Evolutionary conservation across 1,284 basidiomycete genomes (phyloP).

Genomic region (Violaceomyces palustris): DNA sequence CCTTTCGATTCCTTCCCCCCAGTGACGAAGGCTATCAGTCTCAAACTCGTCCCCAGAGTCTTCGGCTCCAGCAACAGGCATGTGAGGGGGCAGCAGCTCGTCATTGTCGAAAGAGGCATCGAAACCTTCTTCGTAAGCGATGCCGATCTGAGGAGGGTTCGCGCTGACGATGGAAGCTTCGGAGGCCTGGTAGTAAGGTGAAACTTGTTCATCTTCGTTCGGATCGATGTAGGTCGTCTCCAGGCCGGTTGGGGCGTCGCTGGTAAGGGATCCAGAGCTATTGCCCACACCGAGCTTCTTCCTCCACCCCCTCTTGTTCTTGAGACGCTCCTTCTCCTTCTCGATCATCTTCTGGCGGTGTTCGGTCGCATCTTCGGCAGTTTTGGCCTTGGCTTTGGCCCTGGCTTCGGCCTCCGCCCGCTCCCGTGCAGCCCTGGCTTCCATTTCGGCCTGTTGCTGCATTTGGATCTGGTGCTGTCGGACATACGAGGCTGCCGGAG

Average conservation of each 20-base stretch:
- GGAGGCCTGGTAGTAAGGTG: constrained; percentile 2
- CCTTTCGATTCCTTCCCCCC: constrained; percentile 67
- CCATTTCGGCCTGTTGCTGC: constrained; percentile 55
- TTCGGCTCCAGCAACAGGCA: constrained; percentile 55
- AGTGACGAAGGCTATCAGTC: constrained; percentile 51
- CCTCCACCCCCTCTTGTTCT: constrained; percentile 49
- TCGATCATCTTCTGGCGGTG: constrained; percentile 55
- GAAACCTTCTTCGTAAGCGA: constrained; percentile 55
- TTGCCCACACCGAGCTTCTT: constrained; percentile 53
- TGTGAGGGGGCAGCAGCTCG: constrained; percentile 68
- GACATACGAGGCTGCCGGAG: constrained; percentile 85
- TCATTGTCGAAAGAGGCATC: constrained; percentile 65
- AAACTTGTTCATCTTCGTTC: neutral
- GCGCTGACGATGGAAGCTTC: constrained; percentile 10
- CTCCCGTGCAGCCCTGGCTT: constrained; percentile 53
- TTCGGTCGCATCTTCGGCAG: constrained; percentile 53
- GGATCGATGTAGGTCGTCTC: constrained; percentile 33
- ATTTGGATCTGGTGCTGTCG: constrained; percentile 73
- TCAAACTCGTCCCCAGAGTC: constrained; percentile 59
- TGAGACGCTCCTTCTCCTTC: constrained; percentile 53
- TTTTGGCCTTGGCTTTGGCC: constrained; percentile 54
- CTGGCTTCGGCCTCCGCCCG: constrained; percentile 62
- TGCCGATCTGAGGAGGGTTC: constrained; percentile 14
- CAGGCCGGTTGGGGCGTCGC: constrained; percentile 29
- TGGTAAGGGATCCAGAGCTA: constrained; percentile 27